Conservation (phyloP, 768 basidiomycete genomes). For the Mycena sanguinolenta region DNA sequence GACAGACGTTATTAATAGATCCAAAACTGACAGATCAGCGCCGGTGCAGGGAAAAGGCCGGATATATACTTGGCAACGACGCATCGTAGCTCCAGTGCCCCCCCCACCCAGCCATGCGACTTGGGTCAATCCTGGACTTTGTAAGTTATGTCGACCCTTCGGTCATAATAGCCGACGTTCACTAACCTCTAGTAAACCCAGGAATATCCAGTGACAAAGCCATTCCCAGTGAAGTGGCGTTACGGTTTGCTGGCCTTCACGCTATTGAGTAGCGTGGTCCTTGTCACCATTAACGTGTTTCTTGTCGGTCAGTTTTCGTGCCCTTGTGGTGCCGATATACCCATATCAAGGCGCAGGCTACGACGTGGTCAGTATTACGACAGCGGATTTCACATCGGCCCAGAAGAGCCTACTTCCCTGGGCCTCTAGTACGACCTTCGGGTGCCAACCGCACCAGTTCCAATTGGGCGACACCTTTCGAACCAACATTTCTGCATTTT, state of each 20-base stretch:
- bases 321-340: too few relatives aligned
- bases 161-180: too few relatives aligned
- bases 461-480: constrained; percentile 3
- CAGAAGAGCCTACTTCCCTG: not conserved
- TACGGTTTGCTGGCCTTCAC: not conserved
- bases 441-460: not conserved
- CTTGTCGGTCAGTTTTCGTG: not conserved
- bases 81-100: too few relatives aligned
- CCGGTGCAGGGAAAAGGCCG: too few relatives aligned
- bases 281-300: not conserved
- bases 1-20: too few relatives aligned
- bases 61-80: too few relatives aligned
- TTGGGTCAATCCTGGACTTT: too few relatives aligned
- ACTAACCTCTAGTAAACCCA: too few relatives aligned
- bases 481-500: constrained; percentile 4
- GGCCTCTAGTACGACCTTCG: not conserved
- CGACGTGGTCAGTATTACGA: not conserved
- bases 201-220: constrained; percentile 5
- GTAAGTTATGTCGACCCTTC: too few relatives aligned
- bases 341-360: not conserved
- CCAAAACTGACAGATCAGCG: too few relatives aligned
- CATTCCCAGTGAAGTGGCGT: not conserved
- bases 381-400: not conserved
- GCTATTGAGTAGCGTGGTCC: not conserved
- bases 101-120: too few relatives aligned